Evolutionary conservation across 78 protist genomes (phyloP).

Genomic region (Dictyostelium citrinum): DNA sequence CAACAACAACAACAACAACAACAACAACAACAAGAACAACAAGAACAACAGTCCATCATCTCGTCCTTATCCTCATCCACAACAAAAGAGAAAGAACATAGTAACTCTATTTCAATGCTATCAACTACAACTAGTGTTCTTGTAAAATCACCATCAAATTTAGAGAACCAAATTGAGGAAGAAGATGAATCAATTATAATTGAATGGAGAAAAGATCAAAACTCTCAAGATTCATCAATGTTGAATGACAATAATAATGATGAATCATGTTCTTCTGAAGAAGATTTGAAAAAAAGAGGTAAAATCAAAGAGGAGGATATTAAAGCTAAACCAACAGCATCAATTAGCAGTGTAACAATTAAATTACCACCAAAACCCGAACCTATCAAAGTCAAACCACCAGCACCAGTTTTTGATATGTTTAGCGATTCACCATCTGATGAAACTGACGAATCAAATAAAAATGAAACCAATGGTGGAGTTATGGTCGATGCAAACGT

Average conservation of each 20-base stretch:
- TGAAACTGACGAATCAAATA: neutral
- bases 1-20: neutral
- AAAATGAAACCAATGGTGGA: neutral
- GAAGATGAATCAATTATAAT: conserved; percentile 28
- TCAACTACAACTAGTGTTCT: neutral
- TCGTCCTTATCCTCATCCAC: neutral
- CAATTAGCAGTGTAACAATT: neutral
- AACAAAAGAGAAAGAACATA: neutral
- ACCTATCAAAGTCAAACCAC: neutral
- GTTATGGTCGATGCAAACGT: neutral
- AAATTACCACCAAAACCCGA: neutral
- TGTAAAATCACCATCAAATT: neutral
- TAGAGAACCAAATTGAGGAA: neutral
- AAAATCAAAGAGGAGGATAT: conserved; percentile 27
- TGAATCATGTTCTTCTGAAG: conserved; percentile 60
- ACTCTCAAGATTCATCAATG: neutral
- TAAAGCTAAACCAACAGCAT: neutral
- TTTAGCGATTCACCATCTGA: conserved; percentile 79
- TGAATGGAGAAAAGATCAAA: conserved; percentile 41
- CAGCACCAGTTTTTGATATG: conserved; percentile 69
- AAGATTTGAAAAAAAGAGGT: conserved; percentile 61
- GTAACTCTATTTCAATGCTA: neutral
- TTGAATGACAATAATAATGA: neutral
- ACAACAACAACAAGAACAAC: neutral
- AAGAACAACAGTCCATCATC: neutral